phyloP scores from a whole-genome alignment of 2,329 filamentous ascomycete genomes.

The Apiospora saccharicola region DNA sequence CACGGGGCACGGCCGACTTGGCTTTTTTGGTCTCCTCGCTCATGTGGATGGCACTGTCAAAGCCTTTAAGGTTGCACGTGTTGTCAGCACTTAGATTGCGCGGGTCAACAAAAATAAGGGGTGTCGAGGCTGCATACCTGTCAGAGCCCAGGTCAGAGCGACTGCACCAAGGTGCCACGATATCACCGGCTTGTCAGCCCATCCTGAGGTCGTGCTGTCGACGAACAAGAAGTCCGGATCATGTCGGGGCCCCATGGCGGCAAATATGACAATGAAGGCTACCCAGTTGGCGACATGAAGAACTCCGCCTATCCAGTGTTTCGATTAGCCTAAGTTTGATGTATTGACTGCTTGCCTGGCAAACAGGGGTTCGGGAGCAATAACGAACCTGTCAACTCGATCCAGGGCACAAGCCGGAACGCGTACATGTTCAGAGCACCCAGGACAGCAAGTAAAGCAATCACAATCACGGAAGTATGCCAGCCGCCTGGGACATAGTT shows the following conservation, averaged over 20 bases:
- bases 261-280: slow-evolving; percentile 10
- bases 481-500: slow-evolving; percentile 4
- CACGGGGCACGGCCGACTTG: slow-evolving; percentile 52
- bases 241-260: slow-evolving; percentile 2
- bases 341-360: too few species aligned
- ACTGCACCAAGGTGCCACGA: not conserved
- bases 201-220: not conserved
- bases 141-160: not conserved
- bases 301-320: not conserved
- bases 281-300: slow-evolving; percentile 16
- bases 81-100: not conserved
- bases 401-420: slow-evolving; percentile 13
- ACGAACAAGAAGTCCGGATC: not conserved
- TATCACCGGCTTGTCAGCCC: not conserved
- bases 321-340: not conserved
- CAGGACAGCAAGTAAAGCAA: not conserved
- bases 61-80: slow-evolving; percentile 40
- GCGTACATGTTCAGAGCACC: slow-evolving; percentile 6
- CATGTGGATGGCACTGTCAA: slow-evolving; percentile 57
- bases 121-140: not conserved
- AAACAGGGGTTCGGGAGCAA: not conserved
- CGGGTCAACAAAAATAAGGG: not conserved
- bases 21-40: slow-evolving; percentile 53
- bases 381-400: not conserved
- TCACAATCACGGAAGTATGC: not conserved